Evolutionary conservation across 805 yeast species (phyloP).

Genomic region (Sugiyamaella lignohabitans): DNA sequence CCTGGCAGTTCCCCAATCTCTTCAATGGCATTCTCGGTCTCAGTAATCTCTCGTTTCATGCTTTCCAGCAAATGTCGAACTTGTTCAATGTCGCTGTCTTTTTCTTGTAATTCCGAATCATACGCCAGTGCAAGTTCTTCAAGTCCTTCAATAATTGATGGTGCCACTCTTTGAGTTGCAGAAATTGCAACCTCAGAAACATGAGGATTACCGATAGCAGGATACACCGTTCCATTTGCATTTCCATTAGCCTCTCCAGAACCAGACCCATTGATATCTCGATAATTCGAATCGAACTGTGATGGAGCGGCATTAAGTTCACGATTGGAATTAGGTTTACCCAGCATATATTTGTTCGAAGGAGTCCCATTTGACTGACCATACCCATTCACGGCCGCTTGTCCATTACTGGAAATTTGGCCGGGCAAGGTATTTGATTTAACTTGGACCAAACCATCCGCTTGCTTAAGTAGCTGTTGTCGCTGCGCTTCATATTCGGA

Average conservation of each 20-base stretch:
- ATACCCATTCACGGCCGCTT: not conserved
- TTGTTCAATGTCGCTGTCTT: slow-evolving; percentile 48
- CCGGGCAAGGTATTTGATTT: slow-evolving; percentile 23
- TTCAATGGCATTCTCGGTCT: slow-evolving; percentile 30
- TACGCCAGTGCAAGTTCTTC: slow-evolving; percentile 42
- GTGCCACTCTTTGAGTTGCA: slow-evolving; percentile 42
- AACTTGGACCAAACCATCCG: slow-evolving; percentile 10
- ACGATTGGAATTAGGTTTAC: not conserved
- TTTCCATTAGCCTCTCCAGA: not conserved
- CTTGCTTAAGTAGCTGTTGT: slow-evolving; percentile 15
- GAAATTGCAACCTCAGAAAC: slow-evolving; percentile 49
- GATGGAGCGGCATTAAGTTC: not conserved
- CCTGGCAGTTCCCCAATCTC: slow-evolving; percentile 29
- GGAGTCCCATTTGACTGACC: not conserved
- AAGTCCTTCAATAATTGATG: slow-evolving; percentile 29
- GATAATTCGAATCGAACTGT: not conserved
- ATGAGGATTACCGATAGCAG: slow-evolving; percentile 32
- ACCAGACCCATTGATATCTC: slow-evolving; percentile 7
- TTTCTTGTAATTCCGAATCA: slow-evolving; percentile 47
- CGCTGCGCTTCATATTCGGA: slow-evolving; percentile 27
- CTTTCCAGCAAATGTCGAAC: slow-evolving; percentile 39
- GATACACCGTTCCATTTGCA: slow-evolving; percentile 4
- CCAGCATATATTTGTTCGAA: not conserved
- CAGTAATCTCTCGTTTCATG: slow-evolving; percentile 37
- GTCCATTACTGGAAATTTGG: too few species aligned